phyloP scores from a whole-genome alignment of 148 eudicot species.

The Linanthus parryae region DNA sequence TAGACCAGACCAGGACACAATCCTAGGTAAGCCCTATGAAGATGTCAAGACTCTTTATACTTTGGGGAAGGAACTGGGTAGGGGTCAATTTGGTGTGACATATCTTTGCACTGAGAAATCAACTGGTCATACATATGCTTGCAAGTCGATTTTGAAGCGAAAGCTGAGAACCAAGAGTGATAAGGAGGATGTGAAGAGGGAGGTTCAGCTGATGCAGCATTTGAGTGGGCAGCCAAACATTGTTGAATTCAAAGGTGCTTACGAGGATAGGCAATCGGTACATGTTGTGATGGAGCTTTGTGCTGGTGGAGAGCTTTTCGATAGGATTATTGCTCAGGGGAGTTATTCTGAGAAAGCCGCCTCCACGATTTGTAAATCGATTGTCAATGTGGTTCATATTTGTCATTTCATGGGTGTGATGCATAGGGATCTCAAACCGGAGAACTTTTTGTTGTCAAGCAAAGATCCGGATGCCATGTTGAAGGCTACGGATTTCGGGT shows the following conservation, averaged over 20 bases:
- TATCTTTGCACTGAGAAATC: conserved; percentile 67
- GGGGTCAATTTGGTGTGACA: conserved; percentile 91
- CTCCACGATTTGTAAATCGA: conserved; percentile 48
- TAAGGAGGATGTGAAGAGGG: conserved; percentile 77
- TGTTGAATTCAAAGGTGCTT: conserved; percentile 84
- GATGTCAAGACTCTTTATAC: conserved; percentile 46
- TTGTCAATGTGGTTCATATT: conserved; percentile 76
- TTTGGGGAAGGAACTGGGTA: conserved; percentile 78
- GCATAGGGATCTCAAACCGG: conserved; percentile 97
- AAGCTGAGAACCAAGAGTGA: conserved; percentile 59
- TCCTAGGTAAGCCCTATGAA: conserved; percentile 61
- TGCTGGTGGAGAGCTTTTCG: conserved; percentile 86
- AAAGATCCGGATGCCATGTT: conserved; percentile 55
- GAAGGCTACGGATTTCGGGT: conserved; percentile 91
- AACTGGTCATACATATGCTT: conserved; percentile 55
- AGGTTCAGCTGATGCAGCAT: conserved; percentile 85
- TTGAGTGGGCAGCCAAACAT: conserved; percentile 87
- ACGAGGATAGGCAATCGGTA: conserved; percentile 80
- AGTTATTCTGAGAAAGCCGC: conserved; percentile 79
- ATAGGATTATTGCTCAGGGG: conserved; percentile 81
- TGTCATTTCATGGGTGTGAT: conserved; percentile 95
- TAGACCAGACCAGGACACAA: conserved; percentile 23
- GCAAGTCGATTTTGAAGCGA: conserved; percentile 84
- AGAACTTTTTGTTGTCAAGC: conserved; percentile 77
- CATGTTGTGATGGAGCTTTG: conserved; percentile 95